Evolutionary conservation across 768 basidiomycete genomes (phyloP), one percentile per base, ranked within the genome.

Genomic region (Ramaria rubella): DNA sequence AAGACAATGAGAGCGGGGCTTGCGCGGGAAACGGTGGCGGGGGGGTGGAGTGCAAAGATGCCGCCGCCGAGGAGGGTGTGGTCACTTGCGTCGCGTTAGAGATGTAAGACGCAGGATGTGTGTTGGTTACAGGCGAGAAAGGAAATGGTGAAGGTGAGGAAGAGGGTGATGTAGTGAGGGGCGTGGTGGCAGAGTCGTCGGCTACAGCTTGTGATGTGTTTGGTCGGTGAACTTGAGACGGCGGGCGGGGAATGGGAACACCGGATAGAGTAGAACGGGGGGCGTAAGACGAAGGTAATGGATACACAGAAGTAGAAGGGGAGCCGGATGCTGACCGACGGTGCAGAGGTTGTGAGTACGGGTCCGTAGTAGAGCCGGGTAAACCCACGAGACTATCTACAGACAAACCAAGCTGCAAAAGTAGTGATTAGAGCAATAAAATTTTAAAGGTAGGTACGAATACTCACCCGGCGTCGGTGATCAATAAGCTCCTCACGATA

Each of bases 401-500:
- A 0, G 87, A 73, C 49, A 88, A 65, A n/a, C 86, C 86, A 27
- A 87, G 73, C 89, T 90, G 58, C 38, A 38, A 34, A n/a, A 42
- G 42, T 33, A 24, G 19, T n/a, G n/a, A 29, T 51, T 34, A 55
- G 55, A 59, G 55, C 36, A 31, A 36, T 50, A 59, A 46, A 34
- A 56, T 14, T 48, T 38, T 8, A 23, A 31, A 45, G 26, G 24
- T 45, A 45, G 51, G 52, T 29, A 40, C 17, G 26, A 5, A 12
- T 8, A 78, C 90, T 70, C 70, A 90, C 88, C 68, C 87, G 74
- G 61, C 82, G 73, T 58, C 90, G 71, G 64, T 87, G 82, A 43
- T 88, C 85, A 54, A 93, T 83, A 58, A 93, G 70, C 69, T 93
- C 90, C 69, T 90, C 90, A 29, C 88, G 76, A 65, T 92, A 93